Conservation (phyloP, 371 early-diverging fungal genomes). For the Nosema muscidifuracis region DNA sequence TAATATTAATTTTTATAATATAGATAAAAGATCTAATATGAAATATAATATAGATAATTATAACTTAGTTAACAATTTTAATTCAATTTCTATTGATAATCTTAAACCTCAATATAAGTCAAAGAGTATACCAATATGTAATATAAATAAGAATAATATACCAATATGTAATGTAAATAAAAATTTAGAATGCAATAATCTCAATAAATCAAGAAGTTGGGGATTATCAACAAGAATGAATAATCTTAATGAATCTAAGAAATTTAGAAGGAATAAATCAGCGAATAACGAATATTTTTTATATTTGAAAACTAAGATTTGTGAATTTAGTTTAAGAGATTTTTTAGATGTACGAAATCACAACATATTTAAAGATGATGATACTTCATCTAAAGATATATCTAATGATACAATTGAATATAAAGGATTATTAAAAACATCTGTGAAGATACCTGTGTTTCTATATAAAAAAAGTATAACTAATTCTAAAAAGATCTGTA, state of each 20-base stretch:
- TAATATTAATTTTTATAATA: too few relatives aligned
- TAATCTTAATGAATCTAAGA: neutral
- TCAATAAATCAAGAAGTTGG: neutral
- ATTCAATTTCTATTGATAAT: too few relatives aligned
- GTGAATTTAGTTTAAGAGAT: slow-evolving; percentile 11
- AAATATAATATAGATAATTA: too few relatives aligned
- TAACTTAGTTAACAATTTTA: too few relatives aligned
- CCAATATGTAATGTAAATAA: too few relatives aligned
- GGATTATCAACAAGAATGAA: neutral
- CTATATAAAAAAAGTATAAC: neutral
- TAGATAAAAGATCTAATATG: too few relatives aligned
- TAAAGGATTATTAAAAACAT: neutral
- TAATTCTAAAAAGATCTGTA: too few relatives aligned
- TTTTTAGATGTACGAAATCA: slow-evolving; percentile 10
- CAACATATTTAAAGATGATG: neutral
- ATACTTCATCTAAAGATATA: neutral
- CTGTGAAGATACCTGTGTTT: neutral
- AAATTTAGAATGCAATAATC: too few relatives aligned
- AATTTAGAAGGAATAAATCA: neutral
- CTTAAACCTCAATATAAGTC: too few relatives aligned
- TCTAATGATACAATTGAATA: neutral
- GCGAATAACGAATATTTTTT: neutral
- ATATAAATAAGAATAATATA: too few relatives aligned
- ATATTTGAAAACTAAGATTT: slow-evolving; percentile 14
- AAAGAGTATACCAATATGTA: too few relatives aligned